Evolutionary conservation across 2,329 filamentous ascomycete species (phyloP).

Genomic region (Penicillium corylophilum): DNA sequence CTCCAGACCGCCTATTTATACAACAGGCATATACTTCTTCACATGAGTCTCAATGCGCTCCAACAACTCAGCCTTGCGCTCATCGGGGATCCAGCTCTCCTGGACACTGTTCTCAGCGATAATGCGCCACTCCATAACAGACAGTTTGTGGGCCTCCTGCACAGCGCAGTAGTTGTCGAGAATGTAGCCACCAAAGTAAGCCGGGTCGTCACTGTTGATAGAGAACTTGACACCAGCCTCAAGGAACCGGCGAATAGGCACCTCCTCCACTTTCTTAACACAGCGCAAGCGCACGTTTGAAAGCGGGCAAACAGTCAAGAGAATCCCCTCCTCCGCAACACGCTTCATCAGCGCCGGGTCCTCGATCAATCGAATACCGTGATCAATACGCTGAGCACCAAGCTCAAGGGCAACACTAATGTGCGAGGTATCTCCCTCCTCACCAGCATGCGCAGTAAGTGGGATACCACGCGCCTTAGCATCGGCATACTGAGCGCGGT

Average conservation of each 20-base stretch:
- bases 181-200: conserved; percentile 74
- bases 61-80: conserved; percentile 62
- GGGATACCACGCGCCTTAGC: conserved; percentile 55
- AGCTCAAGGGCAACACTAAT: conserved; percentile 66
- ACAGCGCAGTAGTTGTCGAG: conserved; percentile 74
- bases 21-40: conserved; percentile 21
- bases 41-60: conserved; percentile 34
- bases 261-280: conserved; percentile 52
- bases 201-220: conserved; percentile 73
- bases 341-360: conserved; percentile 59
- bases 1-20: neutral
- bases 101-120: conserved; percentile 63
- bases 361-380: conserved; percentile 66
- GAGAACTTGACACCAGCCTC: conserved; percentile 66
- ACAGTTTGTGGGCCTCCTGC: conserved; percentile 67
- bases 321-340: conserved; percentile 56
- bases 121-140: conserved; percentile 63
- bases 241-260: conserved; percentile 64
- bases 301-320: conserved; percentile 71
- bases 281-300: conserved; percentile 68
- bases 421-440: conserved; percentile 69
- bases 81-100: conserved; percentile 67
- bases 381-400: conserved; percentile 67
- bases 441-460: conserved; percentile 73
- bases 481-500: conserved; percentile 60